Percentiles rank a stretch among this genome's conserved stretches.
phyloP scores from a whole-genome alignment of 352 stramenopile genomes.

The Globisporangium canariense region DNA sequence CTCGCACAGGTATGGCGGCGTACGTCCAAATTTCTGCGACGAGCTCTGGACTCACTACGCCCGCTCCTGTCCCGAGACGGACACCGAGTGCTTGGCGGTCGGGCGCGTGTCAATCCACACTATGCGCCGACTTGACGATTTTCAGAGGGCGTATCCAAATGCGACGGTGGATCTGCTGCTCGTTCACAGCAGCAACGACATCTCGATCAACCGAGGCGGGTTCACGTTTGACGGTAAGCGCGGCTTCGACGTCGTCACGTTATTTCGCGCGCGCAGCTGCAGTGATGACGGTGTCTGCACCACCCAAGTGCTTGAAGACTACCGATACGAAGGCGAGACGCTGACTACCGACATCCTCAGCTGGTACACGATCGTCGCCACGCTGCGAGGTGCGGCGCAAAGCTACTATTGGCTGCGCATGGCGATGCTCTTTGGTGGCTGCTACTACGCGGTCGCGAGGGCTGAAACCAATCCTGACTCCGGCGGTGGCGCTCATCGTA shows the following conservation, averaged over 20 bases:
- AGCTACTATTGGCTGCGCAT: constrained; percentile 16
- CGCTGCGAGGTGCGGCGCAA: constrained; percentile 9
- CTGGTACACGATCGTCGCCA: constrained; percentile 1
- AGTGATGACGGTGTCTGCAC: neutral
- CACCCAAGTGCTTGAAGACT: constrained; percentile 7
- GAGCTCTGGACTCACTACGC: constrained; percentile 10
- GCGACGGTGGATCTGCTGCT: constrained; percentile 9
- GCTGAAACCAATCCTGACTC: too few relatives aligned
- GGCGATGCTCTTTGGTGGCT: neutral
- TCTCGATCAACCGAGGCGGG: constrained; percentile 1
- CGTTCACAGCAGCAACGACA: constrained; percentile 4
- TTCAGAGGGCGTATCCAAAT: constrained; percentile 5
- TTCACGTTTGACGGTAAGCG: constrained; percentile 10
- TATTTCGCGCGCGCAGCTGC: constrained; percentile 10
- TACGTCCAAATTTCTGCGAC: constrained; percentile 15
- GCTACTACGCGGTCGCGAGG: constrained; percentile 4
- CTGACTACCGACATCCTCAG: constrained; percentile 8
- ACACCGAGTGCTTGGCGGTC: neutral
- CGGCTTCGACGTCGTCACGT: constrained; percentile 8
- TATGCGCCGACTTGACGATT: neutral
- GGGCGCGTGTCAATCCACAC: neutral
- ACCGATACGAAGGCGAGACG: constrained; percentile 16
- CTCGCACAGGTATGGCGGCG: constrained; percentile 7
- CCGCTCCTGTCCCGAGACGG: neutral
- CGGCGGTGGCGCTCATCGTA: too few relatives aligned